Evolutionary conservation across 2,329 filamentous ascomycete genomes (phyloP), one percentile per base, ranked within the genome.

Genomic region (Aspergillus aculeatinus): DNA sequence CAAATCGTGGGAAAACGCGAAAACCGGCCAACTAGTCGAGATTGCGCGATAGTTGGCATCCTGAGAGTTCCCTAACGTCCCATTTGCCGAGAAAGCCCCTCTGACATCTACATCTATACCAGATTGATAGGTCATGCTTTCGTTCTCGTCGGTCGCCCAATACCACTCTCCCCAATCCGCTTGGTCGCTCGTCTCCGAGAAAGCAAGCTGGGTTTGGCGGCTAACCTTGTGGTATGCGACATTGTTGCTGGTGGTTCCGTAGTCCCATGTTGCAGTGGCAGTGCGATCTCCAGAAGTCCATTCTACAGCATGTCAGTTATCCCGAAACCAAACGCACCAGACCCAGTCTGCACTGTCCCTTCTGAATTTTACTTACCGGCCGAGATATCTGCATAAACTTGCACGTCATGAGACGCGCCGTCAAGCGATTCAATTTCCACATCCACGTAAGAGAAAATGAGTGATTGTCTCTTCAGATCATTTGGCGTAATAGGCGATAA

Each of bases 321-420:
- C 12, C 5, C 31, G 11, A n/a, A 35, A 25, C n/a, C 11, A 35
- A 49, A 11, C n/a, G 11, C 25, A 7, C 49, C 27, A 10, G 23
- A 25, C 54, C 35, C n/a, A 39, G 11, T 44, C n/a, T n/a, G 10
- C 6, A 5, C n/a, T 3, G 39, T n/a, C 39, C 16, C 7, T 9
- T 19, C 2, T 25, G 11, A 25, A 7, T 29, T 25, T 29, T 42
- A 72, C 82, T 71, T 71, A 88, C 86, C 87, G 57, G 85, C 87
- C 55, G 88, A 87, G 44, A 91, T 86, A 69, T 92, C 90, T 25
- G 87, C 81, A 70, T 93, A 92, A 4, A 92, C 68, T 68, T 91
- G 84, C 1, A 92, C 87, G 48, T 84, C 76, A 71, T 92, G 89
- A 1, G 78, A 66, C 2, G 70, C 70, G 11, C 86, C 87, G 72